Base-by-base conservation (phyloP, 179 eudicot genomes). In the Beta corolliflora region DNA sequence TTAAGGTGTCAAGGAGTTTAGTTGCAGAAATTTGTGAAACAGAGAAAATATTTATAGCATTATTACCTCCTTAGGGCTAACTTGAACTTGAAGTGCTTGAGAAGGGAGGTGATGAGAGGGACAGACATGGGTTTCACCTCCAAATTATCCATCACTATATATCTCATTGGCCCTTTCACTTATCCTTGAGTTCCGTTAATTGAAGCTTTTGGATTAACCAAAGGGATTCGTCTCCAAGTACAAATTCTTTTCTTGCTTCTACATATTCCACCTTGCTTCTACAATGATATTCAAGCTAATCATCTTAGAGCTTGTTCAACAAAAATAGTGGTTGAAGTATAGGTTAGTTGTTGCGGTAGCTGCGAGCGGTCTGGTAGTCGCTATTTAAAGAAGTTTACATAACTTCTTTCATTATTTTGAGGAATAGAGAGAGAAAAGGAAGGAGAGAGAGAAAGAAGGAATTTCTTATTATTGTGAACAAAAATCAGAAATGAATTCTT, bases 111-210 rank as follows among this genome's bases (percentile, higher is more conserved):
- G 36, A 88, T 79, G 13, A 81, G 44, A 11, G 81, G 1, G 11
- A 86, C 52, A 12, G 88, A 83, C 77, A 85, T 79, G 0, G 88
- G 90, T 23, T 81, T 81, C 29, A 85, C 82, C 31, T 72, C 81
- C 56, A 87, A 72, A 64, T 87, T 77, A 83, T 85, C 89, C 81
- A 66, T 83, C 67, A 87, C 86, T 81, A 88, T 79, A 18, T 83
- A 87, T 0, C 63, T 73, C 44, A 81, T 86, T 3, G 73, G 65
- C 4, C 59, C 85, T 31, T 83, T 85, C 29, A 87, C 86, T 56
- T 70, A 85, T 15, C 77, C 71, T n/a, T 14, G 36, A 23, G 15
- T 65, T 10, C 45, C 13, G 44, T 10, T 21, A 5, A 4, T 9
- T 5, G 69, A 65, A 65, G 5, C 3, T 9, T 23, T 23, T 25